A percentile compares a stretch with the other conserved stretches of the same genome.
Evolutionary conservation across 1,139 yeast species (phyloP).

Genomic region (Yamadazyma dushanensis): DNA sequence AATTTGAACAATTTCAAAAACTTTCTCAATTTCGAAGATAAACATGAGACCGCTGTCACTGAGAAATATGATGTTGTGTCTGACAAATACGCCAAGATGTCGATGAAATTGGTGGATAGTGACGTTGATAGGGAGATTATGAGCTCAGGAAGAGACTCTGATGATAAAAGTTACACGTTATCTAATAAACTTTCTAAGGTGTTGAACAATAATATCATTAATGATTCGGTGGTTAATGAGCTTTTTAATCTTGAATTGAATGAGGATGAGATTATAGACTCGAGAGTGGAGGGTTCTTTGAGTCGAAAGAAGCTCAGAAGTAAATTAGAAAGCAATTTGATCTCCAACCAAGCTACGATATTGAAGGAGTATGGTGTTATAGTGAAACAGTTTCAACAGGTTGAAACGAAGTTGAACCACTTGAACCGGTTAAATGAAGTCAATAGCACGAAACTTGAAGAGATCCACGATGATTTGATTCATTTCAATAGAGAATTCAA

Average conservation of each 20-base stretch:
- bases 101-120: constrained; percentile 24
- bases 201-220: constrained; percentile 46
- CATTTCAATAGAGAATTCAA: constrained; percentile 37
- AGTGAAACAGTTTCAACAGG: constrained; percentile 44
- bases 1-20: constrained; percentile 34
- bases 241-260: constrained; percentile 40
- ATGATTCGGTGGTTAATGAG: constrained; percentile 50
- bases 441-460: constrained; percentile 39
- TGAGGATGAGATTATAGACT: constrained; percentile 41
- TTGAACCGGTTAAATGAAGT: constrained; percentile 34
- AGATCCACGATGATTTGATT: constrained; percentile 19
- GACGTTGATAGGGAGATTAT: constrained; percentile 1
- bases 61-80: constrained; percentile 23
- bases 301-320: constrained; percentile 63
- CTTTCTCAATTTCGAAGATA: constrained; percentile 26
- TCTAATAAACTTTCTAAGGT: constrained; percentile 53
- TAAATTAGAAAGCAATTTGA: constrained; percentile 67
- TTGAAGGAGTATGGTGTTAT: constrained; percentile 65
- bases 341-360: constrained; percentile 57
- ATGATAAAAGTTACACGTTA: constrained; percentile 22
- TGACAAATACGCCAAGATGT: constrained; percentile 39
- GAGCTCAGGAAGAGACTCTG: constrained; percentile 4
- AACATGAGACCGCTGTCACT: constrained; percentile 4
- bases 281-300: constrained; percentile 58
- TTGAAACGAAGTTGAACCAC: constrained; percentile 40